Percentiles rank a stretch among this genome's conserved stretches.
Evolutionary conservation across 2,329 filamentous ascomycete genomes (phyloP).

Genomic region (Coleophoma eucalyptorum): DNA sequence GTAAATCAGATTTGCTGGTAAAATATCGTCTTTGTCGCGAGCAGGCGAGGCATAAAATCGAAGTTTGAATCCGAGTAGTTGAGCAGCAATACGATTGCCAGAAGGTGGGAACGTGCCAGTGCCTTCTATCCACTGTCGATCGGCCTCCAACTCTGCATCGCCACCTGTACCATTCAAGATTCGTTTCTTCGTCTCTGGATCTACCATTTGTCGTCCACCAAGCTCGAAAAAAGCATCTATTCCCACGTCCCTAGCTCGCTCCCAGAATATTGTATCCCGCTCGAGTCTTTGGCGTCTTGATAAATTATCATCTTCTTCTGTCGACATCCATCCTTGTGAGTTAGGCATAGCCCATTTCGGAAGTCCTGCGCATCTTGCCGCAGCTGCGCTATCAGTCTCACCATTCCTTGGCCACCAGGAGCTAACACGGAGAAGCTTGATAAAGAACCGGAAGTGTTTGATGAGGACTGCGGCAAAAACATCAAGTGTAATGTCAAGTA

Average conservation of each 20-base stretch:
- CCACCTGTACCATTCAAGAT: slow-evolving; percentile 35
- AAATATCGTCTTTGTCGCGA: slow-evolving; percentile 68
- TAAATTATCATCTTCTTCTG: slow-evolving; percentile 63
- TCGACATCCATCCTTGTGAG: slow-evolving; percentile 57
- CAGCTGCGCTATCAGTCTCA: slow-evolving; percentile 38
- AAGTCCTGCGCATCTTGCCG: slow-evolving; percentile 54
- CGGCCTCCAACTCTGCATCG: slow-evolving; percentile 44
- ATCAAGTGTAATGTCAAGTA: slow-evolving; percentile 90
- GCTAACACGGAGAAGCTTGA: slow-evolving; percentile 85
- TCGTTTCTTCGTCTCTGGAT: slow-evolving; percentile 46
- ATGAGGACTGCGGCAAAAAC: slow-evolving; percentile 92
- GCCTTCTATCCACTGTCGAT: slow-evolving; percentile 70
- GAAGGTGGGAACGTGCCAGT: slow-evolving; percentile 79
- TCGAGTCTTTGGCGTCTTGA: slow-evolving; percentile 52
- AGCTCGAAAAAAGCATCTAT: slow-evolving; percentile 88
- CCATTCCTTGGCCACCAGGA: slow-evolving; percentile 89
- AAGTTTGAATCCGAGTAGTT: slow-evolving; percentile 94
- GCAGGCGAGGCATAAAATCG: slow-evolving; percentile 86
- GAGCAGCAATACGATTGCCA: slow-evolving; percentile 88
- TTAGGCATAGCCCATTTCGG: slow-evolving; percentile 81
- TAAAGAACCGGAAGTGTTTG: slow-evolving; percentile 89
- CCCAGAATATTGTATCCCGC: slow-evolving; percentile 79
- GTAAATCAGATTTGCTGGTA: slow-evolving; percentile 91
- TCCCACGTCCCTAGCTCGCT: slow-evolving; percentile 69
- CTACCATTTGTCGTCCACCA: slow-evolving; percentile 64